Percentiles rank a stretch among this genome's conserved stretches.
phyloP scores from a whole-genome alignment of 2,329 filamentous ascomycete genomes.

The Botrytis fabae region DNA sequence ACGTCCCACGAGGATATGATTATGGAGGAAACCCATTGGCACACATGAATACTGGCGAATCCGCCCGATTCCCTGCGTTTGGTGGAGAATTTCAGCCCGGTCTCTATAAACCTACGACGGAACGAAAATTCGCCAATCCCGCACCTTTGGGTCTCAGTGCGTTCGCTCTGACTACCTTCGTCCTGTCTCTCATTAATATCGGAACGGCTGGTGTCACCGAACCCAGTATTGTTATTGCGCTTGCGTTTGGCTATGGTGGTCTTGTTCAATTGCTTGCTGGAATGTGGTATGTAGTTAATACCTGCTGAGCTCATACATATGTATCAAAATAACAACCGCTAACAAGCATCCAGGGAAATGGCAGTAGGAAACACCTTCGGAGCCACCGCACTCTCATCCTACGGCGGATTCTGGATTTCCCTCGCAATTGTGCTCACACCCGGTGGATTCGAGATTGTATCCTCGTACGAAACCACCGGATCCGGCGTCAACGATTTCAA shows the following conservation, averaged over 20 bases:
- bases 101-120: conserved; percentile 54
- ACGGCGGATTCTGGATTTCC: conserved; percentile 63
- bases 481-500: conserved; percentile 41
- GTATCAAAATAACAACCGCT: background rate
- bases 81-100: conserved; percentile 61
- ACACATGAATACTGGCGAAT: conserved; percentile 47
- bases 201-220: conserved; percentile 47
- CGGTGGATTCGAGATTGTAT: conserved; percentile 54
- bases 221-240: conserved; percentile 55
- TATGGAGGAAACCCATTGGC: conserved; percentile 49
- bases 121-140: conserved; percentile 59
- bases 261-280: conserved; percentile 67
- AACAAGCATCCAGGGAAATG: conserved; percentile 52
- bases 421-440: conserved; percentile 59
- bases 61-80: conserved; percentile 52
- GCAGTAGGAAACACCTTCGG: conserved; percentile 64
- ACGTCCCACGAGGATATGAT: conserved; percentile 27
- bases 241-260: conserved; percentile 64
- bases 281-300: conserved; percentile 50
- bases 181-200: conserved; percentile 60
- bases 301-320: too few species aligned
- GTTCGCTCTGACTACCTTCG: conserved; percentile 64
- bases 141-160: conserved; percentile 59
- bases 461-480: conserved; percentile 39
- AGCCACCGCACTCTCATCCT: conserved; percentile 62